phyloP scores from a whole-genome alignment of 2,329 filamentous ascomycete genomes.

The Aspergillus brasiliensis region DNA sequence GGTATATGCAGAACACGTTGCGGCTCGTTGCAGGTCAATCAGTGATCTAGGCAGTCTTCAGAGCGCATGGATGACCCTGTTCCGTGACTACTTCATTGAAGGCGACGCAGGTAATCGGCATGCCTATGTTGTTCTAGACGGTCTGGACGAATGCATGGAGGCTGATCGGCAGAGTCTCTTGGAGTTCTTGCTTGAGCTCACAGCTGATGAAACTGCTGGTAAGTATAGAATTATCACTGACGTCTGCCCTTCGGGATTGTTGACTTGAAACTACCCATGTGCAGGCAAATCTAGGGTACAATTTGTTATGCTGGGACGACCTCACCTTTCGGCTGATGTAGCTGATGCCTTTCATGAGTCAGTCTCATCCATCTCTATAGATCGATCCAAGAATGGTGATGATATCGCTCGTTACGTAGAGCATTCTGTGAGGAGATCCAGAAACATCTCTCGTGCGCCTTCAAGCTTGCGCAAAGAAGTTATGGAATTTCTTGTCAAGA shows the following conservation, averaged over 20 bases:
- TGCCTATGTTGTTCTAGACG: background rate
- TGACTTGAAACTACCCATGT: background rate
- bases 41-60: background rate
- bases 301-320: background rate
- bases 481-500: background rate
- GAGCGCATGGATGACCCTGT: background rate
- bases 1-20: constrained; percentile 32
- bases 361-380: background rate
- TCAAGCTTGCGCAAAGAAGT: background rate
- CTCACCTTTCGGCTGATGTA: background rate
- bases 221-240: background rate
- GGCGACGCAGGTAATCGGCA: background rate
- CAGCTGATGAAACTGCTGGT: background rate
- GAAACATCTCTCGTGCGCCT: background rate
- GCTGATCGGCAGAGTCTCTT: background rate
- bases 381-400: background rate
- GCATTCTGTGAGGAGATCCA: background rate
- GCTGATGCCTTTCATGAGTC: background rate
- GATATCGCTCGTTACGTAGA: background rate
- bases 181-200: background rate
- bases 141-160: background rate
- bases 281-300: background rate
- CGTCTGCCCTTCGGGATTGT: too few relatives aligned
- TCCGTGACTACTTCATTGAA: background rate
- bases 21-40: background rate